Evolutionary conservation across 306 rosid species (phyloP).

Genomic region (Psophocarpus tetragonolobus): DNA sequence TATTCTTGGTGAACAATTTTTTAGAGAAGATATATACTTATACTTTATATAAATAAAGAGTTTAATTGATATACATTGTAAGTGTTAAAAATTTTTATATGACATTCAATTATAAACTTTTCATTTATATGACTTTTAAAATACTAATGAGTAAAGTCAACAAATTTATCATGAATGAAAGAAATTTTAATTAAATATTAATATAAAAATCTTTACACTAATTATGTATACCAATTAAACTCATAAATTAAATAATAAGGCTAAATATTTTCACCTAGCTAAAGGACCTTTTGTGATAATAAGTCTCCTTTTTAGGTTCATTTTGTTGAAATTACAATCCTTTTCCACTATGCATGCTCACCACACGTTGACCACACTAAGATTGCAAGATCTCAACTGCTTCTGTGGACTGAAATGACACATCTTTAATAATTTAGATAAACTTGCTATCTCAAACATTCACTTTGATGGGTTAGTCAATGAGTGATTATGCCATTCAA

Average conservation of each 20-base stretch:
- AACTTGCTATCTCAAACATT: neutral
- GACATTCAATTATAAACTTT: too few species aligned
- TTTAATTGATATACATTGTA: too few species aligned
- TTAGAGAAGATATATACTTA: too few species aligned
- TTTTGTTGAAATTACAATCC: neutral
- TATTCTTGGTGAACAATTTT: too few species aligned
- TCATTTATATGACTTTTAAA: too few species aligned
- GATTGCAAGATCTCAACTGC: constrained; percentile 24
- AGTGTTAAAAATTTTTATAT: too few species aligned
- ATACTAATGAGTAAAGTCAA: too few species aligned
- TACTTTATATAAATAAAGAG: too few species aligned
- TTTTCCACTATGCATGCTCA: neutral
- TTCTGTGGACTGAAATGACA: neutral
- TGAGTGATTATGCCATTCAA: neutral
- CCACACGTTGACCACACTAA: neutral
- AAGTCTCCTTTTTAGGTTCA: neutral
- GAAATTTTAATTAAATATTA: too few species aligned
- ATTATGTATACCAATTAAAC: too few species aligned
- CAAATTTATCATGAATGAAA: too few species aligned
- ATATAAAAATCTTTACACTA: too few species aligned
- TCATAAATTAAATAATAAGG: neutral
- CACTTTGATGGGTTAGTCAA: constrained; percentile 10
- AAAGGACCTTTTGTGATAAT: neutral
- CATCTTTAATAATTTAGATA: neutral
- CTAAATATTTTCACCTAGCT: neutral